phyloP scores from a whole-genome alignment of 2,329 filamentous ascomycete species.

The Incumbomyces delicatus region DNA sequence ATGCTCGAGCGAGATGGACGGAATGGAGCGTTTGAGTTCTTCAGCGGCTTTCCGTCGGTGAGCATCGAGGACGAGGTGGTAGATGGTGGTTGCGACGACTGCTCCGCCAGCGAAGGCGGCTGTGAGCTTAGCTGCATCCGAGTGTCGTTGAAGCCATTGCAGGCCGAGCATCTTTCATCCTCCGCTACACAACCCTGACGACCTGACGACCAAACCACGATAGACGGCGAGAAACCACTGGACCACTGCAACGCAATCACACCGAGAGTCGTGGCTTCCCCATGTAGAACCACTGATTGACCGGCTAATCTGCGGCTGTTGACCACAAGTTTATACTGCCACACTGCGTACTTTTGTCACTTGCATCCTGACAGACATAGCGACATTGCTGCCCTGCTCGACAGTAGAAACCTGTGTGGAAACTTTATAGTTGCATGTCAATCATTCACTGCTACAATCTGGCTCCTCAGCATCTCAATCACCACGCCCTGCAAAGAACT shows the following conservation, averaged over 20 bases:
- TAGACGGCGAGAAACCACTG: too few relatives aligned
- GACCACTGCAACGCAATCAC: too few relatives aligned
- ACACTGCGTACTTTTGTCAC: too few relatives aligned
- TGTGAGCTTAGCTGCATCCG: constrained; percentile 12
- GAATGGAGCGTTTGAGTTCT: constrained; percentile 52
- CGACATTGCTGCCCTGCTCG: too few relatives aligned
- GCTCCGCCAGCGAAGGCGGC: constrained; percentile 35
- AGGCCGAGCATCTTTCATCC: constrained; percentile 10
- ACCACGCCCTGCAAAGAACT: too few relatives aligned
- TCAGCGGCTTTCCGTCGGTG: constrained; percentile 46
- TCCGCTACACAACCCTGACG: too few relatives aligned
- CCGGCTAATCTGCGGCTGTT: neutral
- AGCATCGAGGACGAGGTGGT: constrained; percentile 49
- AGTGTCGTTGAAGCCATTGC: constrained; percentile 15
- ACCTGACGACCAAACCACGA: too few relatives aligned
- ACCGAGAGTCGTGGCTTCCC: neutral
- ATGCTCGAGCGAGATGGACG: constrained; percentile 14
- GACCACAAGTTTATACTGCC: neutral
- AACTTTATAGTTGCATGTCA: too few relatives aligned
- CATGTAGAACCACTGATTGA: neutral
- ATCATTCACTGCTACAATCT: too few relatives aligned
- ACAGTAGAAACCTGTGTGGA: too few relatives aligned
- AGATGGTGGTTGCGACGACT: constrained; percentile 34
- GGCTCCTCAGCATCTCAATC: too few relatives aligned
- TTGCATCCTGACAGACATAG: too few relatives aligned